These are phyloP conservation scores for Pestalotiopsis sp. DNA, from an alignment of 2,329 filamentous ascomycete genomes.

Conservation along the genomic window DNA sequence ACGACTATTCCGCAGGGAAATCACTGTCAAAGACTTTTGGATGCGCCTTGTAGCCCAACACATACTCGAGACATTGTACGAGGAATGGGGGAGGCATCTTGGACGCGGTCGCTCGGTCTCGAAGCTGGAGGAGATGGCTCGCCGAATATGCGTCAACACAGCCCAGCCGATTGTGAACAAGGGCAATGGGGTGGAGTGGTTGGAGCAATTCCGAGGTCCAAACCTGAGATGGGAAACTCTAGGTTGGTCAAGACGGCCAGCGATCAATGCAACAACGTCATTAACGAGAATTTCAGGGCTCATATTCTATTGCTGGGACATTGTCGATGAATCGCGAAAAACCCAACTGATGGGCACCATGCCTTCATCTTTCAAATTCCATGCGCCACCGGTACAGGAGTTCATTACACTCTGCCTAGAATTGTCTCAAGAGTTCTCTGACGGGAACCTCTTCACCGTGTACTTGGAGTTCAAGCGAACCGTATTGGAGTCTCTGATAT, in stretches of 20 bases:
- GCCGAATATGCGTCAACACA: conserved; percentile 9
- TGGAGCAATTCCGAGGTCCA: conserved; percentile 9
- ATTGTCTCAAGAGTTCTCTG: conserved; percentile 28
- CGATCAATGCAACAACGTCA: not conserved
- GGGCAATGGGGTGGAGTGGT: not conserved
- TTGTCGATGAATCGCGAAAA: conserved; percentile 11
- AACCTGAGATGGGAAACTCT: conserved; percentile 11
- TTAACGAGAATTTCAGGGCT: not conserved
- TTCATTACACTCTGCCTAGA: conserved; percentile 27
- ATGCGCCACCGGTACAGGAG: conserved; percentile 20
- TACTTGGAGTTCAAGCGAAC: conserved; percentile 22
- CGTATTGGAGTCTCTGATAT: conserved; percentile 21
- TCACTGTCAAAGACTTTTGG: not conserved
- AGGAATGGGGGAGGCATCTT: conserved; percentile 1
- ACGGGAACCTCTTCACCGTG: conserved; percentile 27
- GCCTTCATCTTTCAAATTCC: conserved; percentile 8
- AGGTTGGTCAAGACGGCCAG: not conserved
- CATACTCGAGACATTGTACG: not conserved
- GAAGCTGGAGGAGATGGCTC: conserved; percentile 10
- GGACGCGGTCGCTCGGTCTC: not conserved
- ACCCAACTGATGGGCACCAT: not conserved
- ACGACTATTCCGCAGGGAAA: not conserved
- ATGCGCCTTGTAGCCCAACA: not conserved
- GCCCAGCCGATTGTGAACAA: not conserved
- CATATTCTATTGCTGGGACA: conserved; percentile 23